Evolutionary conservation across 1,139 yeast genomes (phyloP).

Genomic region (Yamadazyma pseudoaaseri): DNA sequence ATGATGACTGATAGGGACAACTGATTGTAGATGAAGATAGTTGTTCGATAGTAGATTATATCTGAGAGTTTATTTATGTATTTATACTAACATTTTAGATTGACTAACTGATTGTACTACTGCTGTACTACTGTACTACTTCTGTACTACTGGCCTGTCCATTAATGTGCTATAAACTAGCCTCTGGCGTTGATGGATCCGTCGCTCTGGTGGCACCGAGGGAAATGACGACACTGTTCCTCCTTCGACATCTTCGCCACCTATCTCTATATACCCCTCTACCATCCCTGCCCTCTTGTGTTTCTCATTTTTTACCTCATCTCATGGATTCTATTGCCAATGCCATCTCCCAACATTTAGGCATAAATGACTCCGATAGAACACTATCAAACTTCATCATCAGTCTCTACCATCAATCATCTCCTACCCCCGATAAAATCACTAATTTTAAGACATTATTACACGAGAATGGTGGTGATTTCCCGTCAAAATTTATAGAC

Average conservation of each 20-base stretch:
- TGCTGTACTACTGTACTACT: too few relatives aligned
- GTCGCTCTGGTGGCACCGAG: too few relatives aligned
- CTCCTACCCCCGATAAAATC: slow-evolving; percentile 17
- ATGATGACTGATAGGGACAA: slow-evolving; percentile 21
- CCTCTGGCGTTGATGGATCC: too few relatives aligned
- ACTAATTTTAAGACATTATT: slow-evolving; percentile 20
- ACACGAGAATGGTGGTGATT: slow-evolving; percentile 59
- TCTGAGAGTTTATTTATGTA: slow-evolving; percentile 9
- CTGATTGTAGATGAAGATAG: slow-evolving; percentile 18
- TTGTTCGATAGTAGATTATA: slow-evolving; percentile 19
- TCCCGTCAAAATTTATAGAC: slow-evolving; percentile 45
- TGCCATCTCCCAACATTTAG: slow-evolving; percentile 6
- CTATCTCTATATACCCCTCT: too few relatives aligned
- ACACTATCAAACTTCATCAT: slow-evolving; percentile 59
- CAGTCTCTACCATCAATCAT: slow-evolving; percentile 40
- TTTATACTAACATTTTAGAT: too few relatives aligned
- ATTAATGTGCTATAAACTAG: too few relatives aligned
- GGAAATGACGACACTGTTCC: too few relatives aligned
- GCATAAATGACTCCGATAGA: slow-evolving; percentile 34
- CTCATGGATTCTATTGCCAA: neutral
- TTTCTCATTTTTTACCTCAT: too few relatives aligned
- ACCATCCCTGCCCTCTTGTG: too few relatives aligned
- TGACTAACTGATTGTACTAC: too few relatives aligned
- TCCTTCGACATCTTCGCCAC: too few relatives aligned
- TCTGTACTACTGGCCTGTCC: too few relatives aligned